These are phyloP conservation scores for Salix exigua DNA, from an alignment of 345 rosid species.

Conservation along the genomic window DNA sequence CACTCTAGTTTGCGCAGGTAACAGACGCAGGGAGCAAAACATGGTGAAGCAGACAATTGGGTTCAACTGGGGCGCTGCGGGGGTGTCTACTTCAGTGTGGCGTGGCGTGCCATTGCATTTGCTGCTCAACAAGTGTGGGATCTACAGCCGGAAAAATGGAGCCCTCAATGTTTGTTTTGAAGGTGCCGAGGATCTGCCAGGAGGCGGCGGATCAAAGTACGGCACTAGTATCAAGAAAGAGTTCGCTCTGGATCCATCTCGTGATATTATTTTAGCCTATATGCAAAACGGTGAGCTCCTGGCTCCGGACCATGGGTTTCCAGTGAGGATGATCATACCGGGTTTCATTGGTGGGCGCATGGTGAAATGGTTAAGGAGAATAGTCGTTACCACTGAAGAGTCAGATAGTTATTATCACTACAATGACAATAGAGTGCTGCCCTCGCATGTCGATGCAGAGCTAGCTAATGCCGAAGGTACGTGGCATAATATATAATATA, in stretches of 20 bases:
- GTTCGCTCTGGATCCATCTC: conserved; percentile 73
- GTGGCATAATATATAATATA: neutral
- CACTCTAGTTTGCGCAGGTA: conserved; percentile 87
- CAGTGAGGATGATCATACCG: conserved; percentile 74
- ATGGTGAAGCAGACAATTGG: conserved; percentile 80
- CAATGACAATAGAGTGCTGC: conserved; percentile 78
- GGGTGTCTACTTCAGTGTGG: conserved; percentile 81
- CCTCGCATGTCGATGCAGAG: conserved; percentile 83
- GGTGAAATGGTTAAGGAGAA: conserved; percentile 90
- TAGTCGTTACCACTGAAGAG: conserved; percentile 66
- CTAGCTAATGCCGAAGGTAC: conserved; percentile 84
- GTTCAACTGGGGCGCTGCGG: conserved; percentile 93
- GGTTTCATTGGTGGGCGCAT: conserved; percentile 92
- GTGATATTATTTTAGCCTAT: conserved; percentile 80
- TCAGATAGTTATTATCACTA: conserved; percentile 76
- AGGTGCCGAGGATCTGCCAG: conserved; percentile 91
- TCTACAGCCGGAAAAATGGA: conserved; percentile 50
- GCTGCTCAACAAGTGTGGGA: conserved; percentile 69
- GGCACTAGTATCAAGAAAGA: conserved; percentile 74
- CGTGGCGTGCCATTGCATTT: conserved; percentile 60
- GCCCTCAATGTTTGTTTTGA: conserved; percentile 88
- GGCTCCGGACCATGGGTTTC: conserved; percentile 88
- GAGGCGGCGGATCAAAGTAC: conserved; percentile 91
- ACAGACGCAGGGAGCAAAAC: conserved; percentile 89
- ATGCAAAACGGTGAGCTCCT: conserved; percentile 91